Base-by-base conservation (phyloP, 306 rosid genomes). In the Mucuna pruriens region DNA sequence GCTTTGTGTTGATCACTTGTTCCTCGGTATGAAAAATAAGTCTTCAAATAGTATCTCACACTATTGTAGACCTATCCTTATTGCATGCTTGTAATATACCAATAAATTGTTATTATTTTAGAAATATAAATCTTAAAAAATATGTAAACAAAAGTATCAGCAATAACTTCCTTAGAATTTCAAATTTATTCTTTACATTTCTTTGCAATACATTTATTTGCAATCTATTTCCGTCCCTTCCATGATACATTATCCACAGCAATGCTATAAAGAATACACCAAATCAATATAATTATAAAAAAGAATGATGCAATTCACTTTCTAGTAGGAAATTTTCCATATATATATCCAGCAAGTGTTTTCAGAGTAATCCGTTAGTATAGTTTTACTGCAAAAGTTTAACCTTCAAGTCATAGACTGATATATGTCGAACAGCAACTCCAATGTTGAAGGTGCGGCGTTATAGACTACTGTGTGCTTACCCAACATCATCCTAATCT, bases 201-300 rank as follows among this genome's bases (percentile, higher is more conserved):
- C 55, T 11, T 40, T 57, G 45, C 73, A 36, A 49, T 45, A 76
- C 84, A 45, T 55, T 39, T 33, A 10, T n/a, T 57, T 67, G 74
- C 79, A 44, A 55, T 38, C 51, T 70, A 65, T 72, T 72, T 38
- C 61, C 12, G 76, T 54, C 73, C 67, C 54, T 65, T 33, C 72
- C 69, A 68, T 78, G 16, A 71, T 80, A 84, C 86, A 82, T 74
- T 83, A 81, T 68, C 20, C 87, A 70, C 57, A 23, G 57, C 80
- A 75, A 33, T 51, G 66, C 39, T 23, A 51, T 45, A 66, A 85
- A 80, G 77, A 82, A 77, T 87, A 76, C 81, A 62, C 29, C 62
- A 44, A 49, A 78, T 74, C 77, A 83, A 82, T 78, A 26, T 44
- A 51, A 75, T 78, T 70, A 49, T 60, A 7, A 39, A 45, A 52